Conservation (phyloP, 176 grass and related monocot genomes). For the Bromus sterilis region DNA sequence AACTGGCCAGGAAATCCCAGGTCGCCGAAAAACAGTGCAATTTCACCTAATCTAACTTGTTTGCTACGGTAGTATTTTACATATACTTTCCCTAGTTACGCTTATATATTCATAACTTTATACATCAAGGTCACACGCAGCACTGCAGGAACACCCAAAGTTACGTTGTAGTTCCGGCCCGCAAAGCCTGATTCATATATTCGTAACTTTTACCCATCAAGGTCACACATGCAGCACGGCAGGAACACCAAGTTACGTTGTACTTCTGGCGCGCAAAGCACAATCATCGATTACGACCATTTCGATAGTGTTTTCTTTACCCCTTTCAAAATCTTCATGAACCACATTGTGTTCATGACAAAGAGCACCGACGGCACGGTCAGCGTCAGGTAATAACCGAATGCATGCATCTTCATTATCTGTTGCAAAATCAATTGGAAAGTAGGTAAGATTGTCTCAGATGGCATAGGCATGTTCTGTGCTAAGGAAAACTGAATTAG, state of each 20-base stretch:
- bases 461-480: not conserved
- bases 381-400: slow-evolving; percentile 61
- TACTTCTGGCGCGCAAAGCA: not conserved
- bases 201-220: slow-evolving; percentile 23
- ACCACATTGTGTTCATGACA: slow-evolving; percentile 88
- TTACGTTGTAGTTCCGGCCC: not conserved
- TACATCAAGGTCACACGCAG: slow-evolving; percentile 10
- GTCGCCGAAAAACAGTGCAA: slow-evolving; percentile 17
- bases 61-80: slow-evolving; percentile 28
- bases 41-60: slow-evolving; percentile 36
- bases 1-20: slow-evolving; percentile 22
- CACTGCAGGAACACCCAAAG: not conserved
- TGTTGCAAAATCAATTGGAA: slow-evolving; percentile 29
- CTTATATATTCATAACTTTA: slow-evolving; percentile 40
- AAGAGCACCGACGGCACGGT: slow-evolving; percentile 55
- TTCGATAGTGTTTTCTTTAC: slow-evolving; percentile 76
- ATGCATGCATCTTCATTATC: slow-evolving; percentile 68
- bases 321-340: slow-evolving; percentile 87
- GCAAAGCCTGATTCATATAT: not conserved
- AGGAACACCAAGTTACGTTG: not conserved
- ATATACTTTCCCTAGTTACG: slow-evolving; percentile 34
- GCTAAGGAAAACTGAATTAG: slow-evolving; percentile 11
- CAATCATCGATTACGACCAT: slow-evolving; percentile 32
- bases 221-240: not conserved
- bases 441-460: not conserved